Base-by-base conservation (phyloP, 2,329 filamentous ascomycete genomes). In the Alternaria sp. region DNA sequence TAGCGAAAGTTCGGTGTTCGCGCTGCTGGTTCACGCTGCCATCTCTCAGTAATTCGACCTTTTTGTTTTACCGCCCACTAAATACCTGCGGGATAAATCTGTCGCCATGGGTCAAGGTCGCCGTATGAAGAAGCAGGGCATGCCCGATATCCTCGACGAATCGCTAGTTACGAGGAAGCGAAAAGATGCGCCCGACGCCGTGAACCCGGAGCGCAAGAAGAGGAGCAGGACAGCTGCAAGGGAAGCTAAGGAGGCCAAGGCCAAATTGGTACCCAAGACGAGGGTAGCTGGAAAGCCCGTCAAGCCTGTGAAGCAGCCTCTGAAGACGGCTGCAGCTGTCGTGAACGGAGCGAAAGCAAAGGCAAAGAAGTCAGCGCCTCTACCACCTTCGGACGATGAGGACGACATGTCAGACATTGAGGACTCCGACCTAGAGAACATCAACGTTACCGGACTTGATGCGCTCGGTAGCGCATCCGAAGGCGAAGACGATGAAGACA, bases 111-210 rank as follows among this genome's bases (percentile, higher is more conserved):
- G 93, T 85, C 88, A 89, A 66, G 92, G 93, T 80, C 91, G 93
- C 79, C 93, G 94, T 75, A 96, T 97, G 90, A 92, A 94, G 81
- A 97, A 97, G 83, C 96, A 98, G 87, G 95, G 93, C 59, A 86
- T 91, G 68, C 96, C 96, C 57, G 88, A 91, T 75, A 86, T 91
- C 68, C 87, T 97, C 69, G 93, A 96, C 69, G 93, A 97, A 71
- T 83, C 79, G 69, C 75, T 91, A 75, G 90, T 91, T 73, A 89
- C 90, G 54, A 93, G 90, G 77, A 97, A 98, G 87, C 89, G 94
- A 79, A 98, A 98, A 85, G 85, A 92, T 72, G 88, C 89, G 44
- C 90, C 89, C 57, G 84, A 68, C 80, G 86, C 65, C 83, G 85
- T 73, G 1, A 68, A 72, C 43, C 69, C 71, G 44, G 74, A 79